Percentiles rank a stretch among this genome's conserved stretches.
phyloP scores from a whole-genome alignment of 1,284 basidiomycete species.

The Microbotryum lychnidis-dioicae region DNA sequence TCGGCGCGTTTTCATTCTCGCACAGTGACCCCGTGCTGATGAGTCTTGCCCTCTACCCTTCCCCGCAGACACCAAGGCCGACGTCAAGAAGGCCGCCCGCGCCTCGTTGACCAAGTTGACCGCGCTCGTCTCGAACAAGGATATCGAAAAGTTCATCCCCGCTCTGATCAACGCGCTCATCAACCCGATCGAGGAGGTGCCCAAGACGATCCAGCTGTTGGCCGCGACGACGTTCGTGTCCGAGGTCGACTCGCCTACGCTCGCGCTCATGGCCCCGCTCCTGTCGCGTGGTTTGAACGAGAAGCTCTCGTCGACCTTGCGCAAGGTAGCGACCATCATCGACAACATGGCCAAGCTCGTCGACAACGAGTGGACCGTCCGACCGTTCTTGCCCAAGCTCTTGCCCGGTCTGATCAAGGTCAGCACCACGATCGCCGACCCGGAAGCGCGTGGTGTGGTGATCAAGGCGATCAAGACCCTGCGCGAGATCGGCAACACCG shows the following conservation, averaged over 20 bases:
- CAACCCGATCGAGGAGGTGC: slow-evolving; percentile 99
- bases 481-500: slow-evolving; percentile 79
- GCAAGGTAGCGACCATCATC: slow-evolving; percentile 91
- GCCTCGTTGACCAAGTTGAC: slow-evolving; percentile 87
- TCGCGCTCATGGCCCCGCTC: slow-evolving; percentile 98
- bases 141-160: slow-evolving; percentile 61
- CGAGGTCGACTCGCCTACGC: slow-evolving; percentile 97
- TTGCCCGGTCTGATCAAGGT: slow-evolving; percentile 92
- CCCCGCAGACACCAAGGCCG: slow-evolving; percentile 82
- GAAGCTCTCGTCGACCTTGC: slow-evolving; percentile 90
- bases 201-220: slow-evolving; percentile 89
- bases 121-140: slow-evolving; percentile 96
- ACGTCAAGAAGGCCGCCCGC: slow-evolving; percentile 98
- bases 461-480: slow-evolving; percentile 83
- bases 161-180: slow-evolving; percentile 67
- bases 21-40: no score
- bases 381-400: slow-evolving; percentile 91
- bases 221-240: slow-evolving; percentile 99
- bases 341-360: slow-evolving; percentile 99
- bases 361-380: slow-evolving; percentile 87
- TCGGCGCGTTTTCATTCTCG: neutral
- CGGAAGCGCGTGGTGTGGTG: slow-evolving; percentile 85
- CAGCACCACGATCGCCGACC: slow-evolving; percentile 83
- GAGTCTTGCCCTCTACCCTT: no score
- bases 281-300: slow-evolving; percentile 90